These are phyloP conservation scores for Trypanosoma melophagium DNA, from an alignment of 208 protist genomes.

Conservation along the genomic window DNA sequence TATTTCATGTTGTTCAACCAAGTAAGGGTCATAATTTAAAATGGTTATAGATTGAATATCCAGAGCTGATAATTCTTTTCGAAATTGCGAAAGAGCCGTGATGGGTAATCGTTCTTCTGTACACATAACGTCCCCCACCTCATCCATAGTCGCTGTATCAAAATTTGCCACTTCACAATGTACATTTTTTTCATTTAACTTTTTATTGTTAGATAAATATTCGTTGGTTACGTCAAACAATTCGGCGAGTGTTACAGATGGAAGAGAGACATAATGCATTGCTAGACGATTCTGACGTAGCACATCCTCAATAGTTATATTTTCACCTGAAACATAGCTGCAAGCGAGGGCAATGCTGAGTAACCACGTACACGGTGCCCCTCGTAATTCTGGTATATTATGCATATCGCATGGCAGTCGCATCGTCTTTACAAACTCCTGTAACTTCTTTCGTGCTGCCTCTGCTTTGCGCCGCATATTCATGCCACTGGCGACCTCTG, in stretches of 20 bases:
- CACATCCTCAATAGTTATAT: slow-evolving; percentile 78
- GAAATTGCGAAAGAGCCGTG: slow-evolving; percentile 68
- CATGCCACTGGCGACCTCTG: neutral
- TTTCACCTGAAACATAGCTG: slow-evolving; percentile 67
- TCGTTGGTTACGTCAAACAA: slow-evolving; percentile 79
- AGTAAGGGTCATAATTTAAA: slow-evolving; percentile 89
- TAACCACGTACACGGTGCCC: slow-evolving; percentile 82
- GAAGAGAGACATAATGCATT: slow-evolving; percentile 77
- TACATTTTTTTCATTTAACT: slow-evolving; percentile 48
- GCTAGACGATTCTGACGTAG: slow-evolving; percentile 79
- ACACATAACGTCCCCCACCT: slow-evolving; percentile 27
- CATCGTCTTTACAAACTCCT: slow-evolving; percentile 60
- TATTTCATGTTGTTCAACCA: slow-evolving; percentile 81
- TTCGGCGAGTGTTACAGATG: slow-evolving; percentile 81
- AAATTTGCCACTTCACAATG: slow-evolving; percentile 88
- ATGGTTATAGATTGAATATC: slow-evolving; percentile 71
- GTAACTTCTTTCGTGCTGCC: slow-evolving; percentile 38
- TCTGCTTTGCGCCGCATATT: slow-evolving; percentile 33
- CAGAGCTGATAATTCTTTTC: slow-evolving; percentile 71
- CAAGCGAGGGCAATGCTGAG: slow-evolving; percentile 73
- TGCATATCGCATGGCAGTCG: slow-evolving; percentile 43
- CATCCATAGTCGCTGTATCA: slow-evolving; percentile 65
- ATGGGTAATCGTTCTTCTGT: slow-evolving; percentile 82
- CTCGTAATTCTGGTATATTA: slow-evolving; percentile 31
- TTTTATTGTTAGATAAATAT: slow-evolving; percentile 60